Evolutionary conservation across 768 basidiomycete species (phyloP).

Genomic region (Trametes cubensis): DNA sequence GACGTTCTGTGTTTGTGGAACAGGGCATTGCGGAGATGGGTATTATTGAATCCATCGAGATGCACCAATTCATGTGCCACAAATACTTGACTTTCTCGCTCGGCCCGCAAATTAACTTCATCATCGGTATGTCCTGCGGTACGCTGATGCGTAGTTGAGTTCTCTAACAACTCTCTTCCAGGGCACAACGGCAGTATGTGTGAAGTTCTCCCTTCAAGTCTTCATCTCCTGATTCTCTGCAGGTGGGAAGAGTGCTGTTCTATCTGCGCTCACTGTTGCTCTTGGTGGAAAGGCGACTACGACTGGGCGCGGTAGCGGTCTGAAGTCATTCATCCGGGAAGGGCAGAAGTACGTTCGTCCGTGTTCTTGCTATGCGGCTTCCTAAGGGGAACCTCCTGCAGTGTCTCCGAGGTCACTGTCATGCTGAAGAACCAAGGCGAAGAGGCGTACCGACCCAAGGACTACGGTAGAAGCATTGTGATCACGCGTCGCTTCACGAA

Average conservation of each 20-base stretch:
- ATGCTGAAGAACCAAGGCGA: slow-evolving; percentile 87
- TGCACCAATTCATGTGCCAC: slow-evolving; percentile 98
- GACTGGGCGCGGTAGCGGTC: slow-evolving; percentile 85
- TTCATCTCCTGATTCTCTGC: background rate
- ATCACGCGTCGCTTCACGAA: slow-evolving; percentile 81
- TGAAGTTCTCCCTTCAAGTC: background rate
- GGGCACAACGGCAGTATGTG: slow-evolving; percentile 91
- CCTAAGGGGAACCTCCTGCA: slow-evolving; percentile 28
- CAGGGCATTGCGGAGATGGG: slow-evolving; percentile 85
- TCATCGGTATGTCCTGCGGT: slow-evolving; percentile 67
- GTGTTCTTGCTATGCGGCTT: background rate
- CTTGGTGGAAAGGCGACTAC: slow-evolving; percentile 91
- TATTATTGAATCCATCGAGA: slow-evolving; percentile 82
- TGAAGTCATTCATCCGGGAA: slow-evolving; percentile 85
- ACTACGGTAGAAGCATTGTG: slow-evolving; percentile 85
- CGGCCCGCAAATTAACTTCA: slow-evolving; percentile 95
- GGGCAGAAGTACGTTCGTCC: slow-evolving; percentile 66
- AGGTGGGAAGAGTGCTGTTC: slow-evolving; percentile 95
- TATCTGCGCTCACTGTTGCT: slow-evolving; percentile 91
- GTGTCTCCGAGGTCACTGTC: slow-evolving; percentile 76
- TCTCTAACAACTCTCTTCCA: slow-evolving; percentile 32
- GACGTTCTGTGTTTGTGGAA: background rate
- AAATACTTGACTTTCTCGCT: slow-evolving; percentile 80
- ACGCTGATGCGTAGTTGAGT: background rate
- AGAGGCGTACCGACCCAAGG: slow-evolving; percentile 81